Evolutionary conservation across 2,329 filamentous ascomycete species (phyloP).

Genomic region (Hypocreales sp.): DNA sequence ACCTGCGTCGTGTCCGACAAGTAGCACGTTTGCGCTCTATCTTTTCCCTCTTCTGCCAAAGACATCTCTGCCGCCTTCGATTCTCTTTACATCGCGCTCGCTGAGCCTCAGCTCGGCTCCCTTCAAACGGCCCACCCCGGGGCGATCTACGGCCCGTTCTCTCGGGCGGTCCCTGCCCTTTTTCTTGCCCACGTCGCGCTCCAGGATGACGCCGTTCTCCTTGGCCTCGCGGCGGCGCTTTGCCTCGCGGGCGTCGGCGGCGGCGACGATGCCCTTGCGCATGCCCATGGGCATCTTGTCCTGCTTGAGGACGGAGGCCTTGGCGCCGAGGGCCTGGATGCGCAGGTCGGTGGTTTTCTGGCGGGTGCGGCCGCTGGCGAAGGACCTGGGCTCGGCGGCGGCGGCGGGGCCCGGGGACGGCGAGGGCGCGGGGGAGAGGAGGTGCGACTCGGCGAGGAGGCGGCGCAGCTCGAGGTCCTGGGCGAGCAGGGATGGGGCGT

Average conservation of each 20-base stretch:
- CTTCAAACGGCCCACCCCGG: conserved; percentile 64
- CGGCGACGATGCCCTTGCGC: conserved; percentile 67
- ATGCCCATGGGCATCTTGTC: conserved; percentile 81
- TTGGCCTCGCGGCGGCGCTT: conserved; percentile 63
- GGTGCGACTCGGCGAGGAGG: conserved; percentile 80
- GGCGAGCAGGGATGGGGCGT: conserved; percentile 57
- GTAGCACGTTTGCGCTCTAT: too few species aligned
- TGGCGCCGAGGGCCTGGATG: conserved; percentile 67
- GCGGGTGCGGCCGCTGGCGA: conserved; percentile 52
- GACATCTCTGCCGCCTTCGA: conserved; percentile 39
- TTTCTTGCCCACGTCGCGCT: conserved; percentile 32
- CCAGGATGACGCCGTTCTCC: conserved; percentile 83
- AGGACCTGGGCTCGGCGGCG: conserved; percentile 23
- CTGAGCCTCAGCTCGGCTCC: conserved; percentile 69
- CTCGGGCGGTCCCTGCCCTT: conserved; percentile 23
- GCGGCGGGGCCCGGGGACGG: conserved; percentile 22
- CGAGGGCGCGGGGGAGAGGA: conserved; percentile 39
- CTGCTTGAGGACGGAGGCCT: conserved; percentile 57
- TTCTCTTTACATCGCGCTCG: conserved; percentile 57
- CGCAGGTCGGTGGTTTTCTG: conserved; percentile 74
- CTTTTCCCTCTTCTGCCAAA: conserved; percentile 21
- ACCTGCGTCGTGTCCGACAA: too few species aligned
- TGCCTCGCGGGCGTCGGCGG: conserved; percentile 48
- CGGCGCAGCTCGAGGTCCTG: conserved; percentile 88
- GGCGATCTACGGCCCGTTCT: conserved; percentile 54